phyloP scores from a whole-genome alignment of 2,329 filamentous ascomycete species.

The Xylariaceae sp. region DNA sequence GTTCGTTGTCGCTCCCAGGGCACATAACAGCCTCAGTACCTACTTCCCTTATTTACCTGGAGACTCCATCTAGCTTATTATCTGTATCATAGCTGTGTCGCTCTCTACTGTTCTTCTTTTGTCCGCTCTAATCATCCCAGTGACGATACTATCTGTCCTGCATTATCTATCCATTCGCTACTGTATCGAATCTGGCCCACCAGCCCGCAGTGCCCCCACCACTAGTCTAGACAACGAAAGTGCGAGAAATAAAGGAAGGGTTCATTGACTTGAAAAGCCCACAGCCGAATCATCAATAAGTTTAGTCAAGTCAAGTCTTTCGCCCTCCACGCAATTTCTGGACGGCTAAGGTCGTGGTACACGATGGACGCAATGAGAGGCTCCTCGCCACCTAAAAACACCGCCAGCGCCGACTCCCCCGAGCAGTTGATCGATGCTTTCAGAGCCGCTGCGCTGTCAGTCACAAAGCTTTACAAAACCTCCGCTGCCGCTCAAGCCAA shows the following conservation, averaged over 20 bases:
- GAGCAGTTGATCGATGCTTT: conserved; percentile 84
- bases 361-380: conserved; percentile 40
- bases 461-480: conserved; percentile 95
- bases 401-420: conserved; percentile 52
- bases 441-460: conserved; percentile 88
- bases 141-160: conserved; percentile 11
- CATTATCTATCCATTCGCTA: conserved; percentile 20
- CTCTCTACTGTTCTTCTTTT: not conserved
- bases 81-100: not conserved
- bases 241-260: conserved; percentile 32
- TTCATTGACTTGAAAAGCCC: conserved; percentile 6
- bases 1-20: too few relatives aligned
- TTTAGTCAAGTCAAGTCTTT: not conserved
- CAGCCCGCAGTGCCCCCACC: conserved; percentile 26
- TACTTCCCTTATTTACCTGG: not conserved
- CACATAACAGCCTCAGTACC: not conserved
- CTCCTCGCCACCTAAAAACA: conserved; percentile 39
- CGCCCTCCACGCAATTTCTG: not conserved
- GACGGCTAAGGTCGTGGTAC: conserved; percentile 10
- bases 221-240: conserved; percentile 33
- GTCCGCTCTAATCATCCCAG: conserved; percentile 15
- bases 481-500: conserved; percentile 79
- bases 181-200: conserved; percentile 31
- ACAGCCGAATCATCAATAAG: conserved; percentile 2
- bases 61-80: too few relatives aligned